Base-by-base conservation (phyloP, 306 rosid species). In the Benincasa hispida region DNA sequence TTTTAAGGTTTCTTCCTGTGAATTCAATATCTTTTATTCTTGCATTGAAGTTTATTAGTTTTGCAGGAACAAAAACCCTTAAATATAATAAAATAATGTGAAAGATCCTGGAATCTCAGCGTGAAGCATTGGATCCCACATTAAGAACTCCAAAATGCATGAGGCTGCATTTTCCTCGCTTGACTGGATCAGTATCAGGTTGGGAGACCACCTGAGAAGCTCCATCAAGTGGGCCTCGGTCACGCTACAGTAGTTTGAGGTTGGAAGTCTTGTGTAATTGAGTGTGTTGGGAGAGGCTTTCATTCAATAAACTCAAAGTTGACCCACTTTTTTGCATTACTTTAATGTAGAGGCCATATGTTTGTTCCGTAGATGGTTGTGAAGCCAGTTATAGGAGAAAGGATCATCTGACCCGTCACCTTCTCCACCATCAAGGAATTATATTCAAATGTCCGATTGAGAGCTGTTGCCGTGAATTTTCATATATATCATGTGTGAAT, bases 201-300 rank as follows among this genome's bases (percentile, higher is more conserved):
- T 66, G 96, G 98, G 98, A 48, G 97, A 91, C 97, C 96, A 81
- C 97, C 97, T 94, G 98, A 74, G 98, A 91, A 94, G 97, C 95
- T 87, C 94, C 96, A 61, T 90, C 96, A 91, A 81, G 96, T 34
- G 55, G 82, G 89, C 94, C 98, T 89, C 93, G 34, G 59, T 89
- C 96, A 91, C 97, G 62, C 56, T 55, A 1, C 72, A 76, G 72
- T 48, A 41, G 48, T 77, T 81, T 54, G 82, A 88, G 97, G 97
- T 87, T 91, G 78, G 97, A 85, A 57, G 78, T 50, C 27, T 14
- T 45, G 78, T 45, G 78, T 83, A 72, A 21, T 78, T 68, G n/a
- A 60, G 35, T 66, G 19, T 32, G 67, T 6, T 28, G 37, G 37
- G 48, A 42, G 0, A 2, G n/a, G 37, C 19, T 57, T 6, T n/a